Evolutionary conservation across 768 basidiomycete species (phyloP), one percentile per base, ranked within the genome.

Genomic region (Termitomyces sp.): DNA sequence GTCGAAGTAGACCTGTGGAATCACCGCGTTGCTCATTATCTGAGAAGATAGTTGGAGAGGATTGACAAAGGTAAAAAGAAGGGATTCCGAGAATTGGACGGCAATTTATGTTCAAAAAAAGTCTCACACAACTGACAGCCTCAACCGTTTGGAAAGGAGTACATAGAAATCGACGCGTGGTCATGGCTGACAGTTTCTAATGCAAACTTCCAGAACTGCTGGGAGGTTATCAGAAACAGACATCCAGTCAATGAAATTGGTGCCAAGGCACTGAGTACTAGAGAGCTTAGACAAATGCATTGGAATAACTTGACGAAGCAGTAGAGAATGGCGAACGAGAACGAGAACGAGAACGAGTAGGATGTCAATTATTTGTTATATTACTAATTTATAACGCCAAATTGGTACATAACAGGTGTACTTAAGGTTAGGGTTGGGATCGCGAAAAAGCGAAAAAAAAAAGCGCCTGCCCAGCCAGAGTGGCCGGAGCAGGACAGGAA

Each of bases 401-500:
- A 50, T 37, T 25, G 10, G 34, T 9, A 49, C 48, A 37, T 37
- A 37, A n/a, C 16, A 49, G 2, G 2, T 16, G 12, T 7, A 41
- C 11, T 2, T 52, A 21, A 3, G 52, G 52, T 52, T 59, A 59
- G 53, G 58, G 58, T 59, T 59, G 55, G 52, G 49, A 28, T 34
- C 5, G 35, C 14, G 17, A 3, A 54, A 23, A 14, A 41, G 9
- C 41, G 21, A 57, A 54, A 70, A 75, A 70, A 75, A 34, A 77
- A 75, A 63, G 46, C 66, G 74, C 72, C 73, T 68, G 60, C 70
- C 67, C 72, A 75, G 72, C 73, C 73, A 75, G 75, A 76, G 75
- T 76, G 79, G 77, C 77, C 74, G 66, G 72, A 75, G 73, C 67
- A 72, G 78, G 75, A 81, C 80, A 67, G 80, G 81, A 73, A 83